phyloP scores from a whole-genome alignment of 805 yeast species.

The Nakazawaea sp. region DNA sequence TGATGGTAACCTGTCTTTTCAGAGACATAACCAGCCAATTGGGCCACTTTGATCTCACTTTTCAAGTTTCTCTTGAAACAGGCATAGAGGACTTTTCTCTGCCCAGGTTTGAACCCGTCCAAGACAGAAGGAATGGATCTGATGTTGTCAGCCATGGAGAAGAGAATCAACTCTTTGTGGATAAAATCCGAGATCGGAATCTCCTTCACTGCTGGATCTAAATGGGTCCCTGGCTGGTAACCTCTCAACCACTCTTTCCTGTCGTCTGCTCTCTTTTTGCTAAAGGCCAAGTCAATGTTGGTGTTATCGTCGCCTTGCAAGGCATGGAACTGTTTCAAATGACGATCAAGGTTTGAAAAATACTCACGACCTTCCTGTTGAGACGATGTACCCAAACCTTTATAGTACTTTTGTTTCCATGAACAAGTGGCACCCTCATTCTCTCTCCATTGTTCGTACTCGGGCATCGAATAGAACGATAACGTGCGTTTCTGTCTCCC shows the following conservation, averaged over 20 bases:
- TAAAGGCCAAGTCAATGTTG: slow-evolving; percentile 84
- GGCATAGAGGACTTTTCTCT: slow-evolving; percentile 86
- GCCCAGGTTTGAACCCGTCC: slow-evolving; percentile 97
- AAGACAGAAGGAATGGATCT: slow-evolving; percentile 91
- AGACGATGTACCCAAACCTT: slow-evolving; percentile 96
- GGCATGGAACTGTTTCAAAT: slow-evolving; percentile 78
- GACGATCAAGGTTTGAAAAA: slow-evolving; percentile 77
- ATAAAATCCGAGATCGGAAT: slow-evolving; percentile 93
- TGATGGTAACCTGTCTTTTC: slow-evolving; percentile 93
- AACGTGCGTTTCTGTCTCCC: slow-evolving; percentile 50
- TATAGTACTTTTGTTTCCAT: slow-evolving; percentile 93
- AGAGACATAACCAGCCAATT: slow-evolving; percentile 82
- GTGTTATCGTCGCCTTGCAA: slow-evolving; percentile 72
- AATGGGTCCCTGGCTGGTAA: slow-evolving; percentile 85
- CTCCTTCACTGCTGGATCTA: slow-evolving; percentile 67
- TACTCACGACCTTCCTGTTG: slow-evolving; percentile 81
- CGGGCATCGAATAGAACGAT: slow-evolving; percentile 92
- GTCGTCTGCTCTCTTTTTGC: slow-evolving; percentile 93
- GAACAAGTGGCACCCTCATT: slow-evolving; percentile 65
- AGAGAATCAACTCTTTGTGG: slow-evolving; percentile 88
- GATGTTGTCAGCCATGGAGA: slow-evolving; percentile 94
- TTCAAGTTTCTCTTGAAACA: slow-evolving; percentile 75
- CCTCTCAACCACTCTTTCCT: slow-evolving; percentile 95
- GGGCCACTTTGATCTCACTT: slow-evolving; percentile 82
- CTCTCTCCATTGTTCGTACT: slow-evolving; percentile 90